Percentiles rank a stretch among this genome's conserved stretches.
Evolutionary conservation across 192 early-diverging fungal genomes (phyloP).

Genomic region (Diversispora eburnea): DNA sequence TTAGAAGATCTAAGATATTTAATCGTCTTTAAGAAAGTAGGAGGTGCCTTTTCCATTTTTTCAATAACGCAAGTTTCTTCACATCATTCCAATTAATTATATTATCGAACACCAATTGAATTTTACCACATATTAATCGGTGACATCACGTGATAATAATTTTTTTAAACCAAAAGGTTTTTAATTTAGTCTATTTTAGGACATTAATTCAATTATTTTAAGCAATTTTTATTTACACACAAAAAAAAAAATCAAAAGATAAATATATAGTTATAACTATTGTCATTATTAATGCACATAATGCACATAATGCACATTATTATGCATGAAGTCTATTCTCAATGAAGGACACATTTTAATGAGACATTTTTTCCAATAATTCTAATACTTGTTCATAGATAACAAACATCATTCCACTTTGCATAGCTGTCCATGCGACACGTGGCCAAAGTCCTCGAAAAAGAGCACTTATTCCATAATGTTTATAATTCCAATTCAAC

Average conservation of each 20-base stretch:
- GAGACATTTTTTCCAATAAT: constrained; percentile 37
- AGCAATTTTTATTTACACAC: too few relatives aligned
- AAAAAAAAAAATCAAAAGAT: too few relatives aligned
- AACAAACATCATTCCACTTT: constrained; percentile 72
- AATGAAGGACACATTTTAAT: too few relatives aligned
- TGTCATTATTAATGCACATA: too few relatives aligned
- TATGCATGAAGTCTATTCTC: too few relatives aligned
- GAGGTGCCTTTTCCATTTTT: constrained; percentile 7
- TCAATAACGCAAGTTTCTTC: background rate
- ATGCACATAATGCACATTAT: too few relatives aligned
- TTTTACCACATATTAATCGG: background rate
- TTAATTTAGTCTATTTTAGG: too few relatives aligned
- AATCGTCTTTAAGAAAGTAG: constrained; percentile 47
- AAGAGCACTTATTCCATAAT: constrained; percentile 55
- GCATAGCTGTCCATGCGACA: constrained; percentile 68
- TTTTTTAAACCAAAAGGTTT: too few relatives aligned
- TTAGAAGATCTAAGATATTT: constrained; percentile 76
- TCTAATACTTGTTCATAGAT: constrained; percentile 60
- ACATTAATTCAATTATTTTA: too few relatives aligned
- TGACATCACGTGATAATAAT: too few relatives aligned
- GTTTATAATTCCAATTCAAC: constrained; percentile 52
- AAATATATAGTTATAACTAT: too few relatives aligned
- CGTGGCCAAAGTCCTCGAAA: constrained; percentile 73
- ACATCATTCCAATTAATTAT: background rate
- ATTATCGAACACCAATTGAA: background rate